Base-by-base conservation (phyloP, 164 flowering plant species). In the Magnolia officinalis region DNA sequence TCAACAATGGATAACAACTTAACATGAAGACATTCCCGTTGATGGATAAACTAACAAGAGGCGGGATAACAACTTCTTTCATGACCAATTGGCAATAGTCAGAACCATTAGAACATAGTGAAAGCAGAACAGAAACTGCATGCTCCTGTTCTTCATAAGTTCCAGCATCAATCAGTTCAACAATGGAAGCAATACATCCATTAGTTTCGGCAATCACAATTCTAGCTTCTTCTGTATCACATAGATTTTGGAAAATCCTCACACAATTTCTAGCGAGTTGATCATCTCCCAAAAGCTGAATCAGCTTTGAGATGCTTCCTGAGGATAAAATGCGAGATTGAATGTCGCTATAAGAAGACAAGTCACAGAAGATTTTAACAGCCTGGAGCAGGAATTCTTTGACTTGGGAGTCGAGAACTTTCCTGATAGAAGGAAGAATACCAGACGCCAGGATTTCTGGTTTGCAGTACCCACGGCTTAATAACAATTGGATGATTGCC, bases 1-100 rank as follows among this genome's bases (percentile, higher is more conserved):
- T n/a, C n/a, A n/a, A n/a, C n/a, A n/a, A n/a, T n/a, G n/a, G n/a
- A n/a, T n/a, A n/a, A n/a, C n/a, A n/a, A n/a, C n/a, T n/a, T n/a
- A n/a, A n/a, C n/a, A n/a, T n/a, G n/a, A n/a, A n/a, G 1, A 82
- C 72, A 77, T 71, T 91, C 16, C 99, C 98, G 75, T 92, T 91
- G 37, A 85, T 58, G 31, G 92, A 86, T 20, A 90, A 78, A 52
- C 8, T 20, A 23, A 77, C 74, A 7, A 95, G 89, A 31, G 88
- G 50, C 24, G 95, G 86, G 65, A 93, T 82, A 19, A 89, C 85
- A 55, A 89, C 92, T 70, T 89, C 98, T 5, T 86, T 83, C 92
- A 89, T 77, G 31, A 89, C 95, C 83, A 89, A 58, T 19, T 83
- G 82, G 81, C 94, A 89, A 74, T 87, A 88, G 14, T 87, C 79